Evolutionary conservation across 768 basidiomycete species (phyloP), one percentile per base, ranked within the genome.

Genomic region (Baorangia bicolor): DNA sequence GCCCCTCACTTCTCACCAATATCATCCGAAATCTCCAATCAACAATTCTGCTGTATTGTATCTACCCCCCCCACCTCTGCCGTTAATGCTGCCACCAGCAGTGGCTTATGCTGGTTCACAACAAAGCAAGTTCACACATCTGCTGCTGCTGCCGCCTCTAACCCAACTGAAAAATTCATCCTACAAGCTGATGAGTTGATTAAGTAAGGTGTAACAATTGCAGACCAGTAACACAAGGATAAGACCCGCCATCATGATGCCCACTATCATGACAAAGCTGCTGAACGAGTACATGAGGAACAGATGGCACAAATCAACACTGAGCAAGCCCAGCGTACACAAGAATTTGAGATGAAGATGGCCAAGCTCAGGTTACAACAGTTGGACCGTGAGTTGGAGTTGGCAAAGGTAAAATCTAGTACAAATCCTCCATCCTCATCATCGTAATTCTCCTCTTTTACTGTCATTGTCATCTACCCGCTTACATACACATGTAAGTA

Each of bases 21-120:
- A 9, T 18, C 10, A 4, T 37, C 35, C 4, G 4, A 11, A 11
- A 10, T 9, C 28, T 28, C 28, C 2, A 4, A 18, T 10, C 16
- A n/a, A 37, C 2, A 1, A 18, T 10, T 3, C 7, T 10, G 4
- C n/a, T 10, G 0, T 4, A 9, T 37, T 3, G 1, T n/a, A 37
- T 38, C n/a, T 0, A 38, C 12, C 4, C 37, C 37, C 5, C n/a
- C 37, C 10, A 38, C 35, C 9, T 37, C 18, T 10, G 9, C 18
- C 0, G 10, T n/a, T n/a, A 18, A 37, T 2, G 4, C 35, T 2
- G 3, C 10, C 0, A 4, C 35, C 4, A 37, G 37, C 20, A 38
- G 37, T 20, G 37, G 37, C 37, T 38, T 5, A 5, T 3, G 5
- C n/a, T 2, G 3, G 10, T 38, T 8, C n/a, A n/a, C 10, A 5